phyloP scores from a whole-genome alignment of 2,329 filamentous ascomycete genomes.

The Colletotrichum musicola region DNA sequence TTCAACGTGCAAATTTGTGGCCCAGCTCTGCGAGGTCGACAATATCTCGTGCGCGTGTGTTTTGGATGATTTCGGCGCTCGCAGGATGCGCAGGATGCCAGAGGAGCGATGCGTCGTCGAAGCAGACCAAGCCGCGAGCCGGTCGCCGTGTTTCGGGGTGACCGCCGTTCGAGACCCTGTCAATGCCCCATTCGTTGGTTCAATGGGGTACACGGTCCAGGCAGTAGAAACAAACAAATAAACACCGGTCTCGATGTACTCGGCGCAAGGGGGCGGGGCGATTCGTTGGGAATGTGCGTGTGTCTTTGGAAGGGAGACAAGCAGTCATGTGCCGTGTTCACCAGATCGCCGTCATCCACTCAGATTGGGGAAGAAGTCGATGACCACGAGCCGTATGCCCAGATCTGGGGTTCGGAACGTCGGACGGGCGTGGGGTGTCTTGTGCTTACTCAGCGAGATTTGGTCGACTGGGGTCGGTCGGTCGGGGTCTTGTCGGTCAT shows the following conservation, averaged over 20 bases:
- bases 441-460: constrained; percentile 25
- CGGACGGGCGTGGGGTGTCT: constrained; percentile 18
- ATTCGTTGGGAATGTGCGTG: background rate
- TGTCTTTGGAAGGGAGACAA: constrained; percentile 18
- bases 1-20: background rate
- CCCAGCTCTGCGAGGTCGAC: background rate
- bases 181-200: constrained; percentile 4
- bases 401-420: constrained; percentile 30
- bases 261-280: background rate
- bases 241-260: background rate
- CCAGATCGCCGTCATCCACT: constrained; percentile 32
- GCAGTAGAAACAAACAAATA: background rate
- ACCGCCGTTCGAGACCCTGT: constrained; percentile 13
- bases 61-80: background rate
- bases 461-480: background rate
- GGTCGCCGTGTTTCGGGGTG: constrained; percentile 7
- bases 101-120: background rate
- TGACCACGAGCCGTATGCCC: constrained; percentile 31
- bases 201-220: background rate
- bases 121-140: background rate
- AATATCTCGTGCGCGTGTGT: background rate
- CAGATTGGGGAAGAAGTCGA: constrained; percentile 27
- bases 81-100: background rate
- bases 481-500: too few species aligned
- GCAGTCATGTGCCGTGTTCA: constrained; percentile 36